phyloP scores from a whole-genome alignment of 495 filamentous ascomycete genomes.

The Penicillium waksmanii region DNA sequence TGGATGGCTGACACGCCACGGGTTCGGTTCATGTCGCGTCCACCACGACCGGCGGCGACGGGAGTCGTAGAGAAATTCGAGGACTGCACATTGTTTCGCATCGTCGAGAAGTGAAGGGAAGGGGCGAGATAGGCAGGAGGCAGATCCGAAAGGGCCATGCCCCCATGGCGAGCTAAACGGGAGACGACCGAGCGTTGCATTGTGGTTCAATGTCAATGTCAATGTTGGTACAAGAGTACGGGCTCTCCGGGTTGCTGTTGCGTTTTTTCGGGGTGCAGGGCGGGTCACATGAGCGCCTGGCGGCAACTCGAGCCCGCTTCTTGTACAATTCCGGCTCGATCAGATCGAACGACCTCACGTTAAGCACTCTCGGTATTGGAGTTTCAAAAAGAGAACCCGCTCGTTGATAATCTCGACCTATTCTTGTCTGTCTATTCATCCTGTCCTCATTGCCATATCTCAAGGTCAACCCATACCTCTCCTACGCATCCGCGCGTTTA shows the following conservation, averaged over 20 bases:
- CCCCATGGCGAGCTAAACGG: conserved; percentile 41
- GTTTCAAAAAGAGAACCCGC: background rate
- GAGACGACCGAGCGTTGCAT: conserved; percentile 47
- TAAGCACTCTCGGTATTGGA: background rate
- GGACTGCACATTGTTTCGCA: conserved; percentile 36
- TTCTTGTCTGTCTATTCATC: background rate
- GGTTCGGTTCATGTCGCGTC: conserved; percentile 47
- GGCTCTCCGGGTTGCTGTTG: conserved; percentile 10
- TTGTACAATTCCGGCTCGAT: background rate
- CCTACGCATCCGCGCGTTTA: conserved; percentile 42
- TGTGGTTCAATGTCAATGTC: conserved; percentile 20
- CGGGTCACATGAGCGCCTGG: conserved; percentile 27
- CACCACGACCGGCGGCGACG: conserved; percentile 38
- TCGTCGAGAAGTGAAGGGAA: conserved; percentile 45
- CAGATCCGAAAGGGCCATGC: conserved; percentile 38
- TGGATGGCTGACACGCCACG: conserved; percentile 83
- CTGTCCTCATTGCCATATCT: background rate
- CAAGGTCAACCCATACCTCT: conserved; percentile 31
- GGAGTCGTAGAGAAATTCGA: conserved; percentile 53
- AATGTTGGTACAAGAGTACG: conserved; percentile 19
- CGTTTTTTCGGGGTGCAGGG: conserved; percentile 26
- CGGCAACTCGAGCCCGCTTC: conserved; percentile 14
- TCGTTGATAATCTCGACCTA: background rate
- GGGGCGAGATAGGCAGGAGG: conserved; percentile 51
- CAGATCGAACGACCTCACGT: background rate